Evolutionary conservation across 148 eudicot species (phyloP), one percentile per base, ranked within the genome.

Genomic region (Fagopyrum esculentum): DNA sequence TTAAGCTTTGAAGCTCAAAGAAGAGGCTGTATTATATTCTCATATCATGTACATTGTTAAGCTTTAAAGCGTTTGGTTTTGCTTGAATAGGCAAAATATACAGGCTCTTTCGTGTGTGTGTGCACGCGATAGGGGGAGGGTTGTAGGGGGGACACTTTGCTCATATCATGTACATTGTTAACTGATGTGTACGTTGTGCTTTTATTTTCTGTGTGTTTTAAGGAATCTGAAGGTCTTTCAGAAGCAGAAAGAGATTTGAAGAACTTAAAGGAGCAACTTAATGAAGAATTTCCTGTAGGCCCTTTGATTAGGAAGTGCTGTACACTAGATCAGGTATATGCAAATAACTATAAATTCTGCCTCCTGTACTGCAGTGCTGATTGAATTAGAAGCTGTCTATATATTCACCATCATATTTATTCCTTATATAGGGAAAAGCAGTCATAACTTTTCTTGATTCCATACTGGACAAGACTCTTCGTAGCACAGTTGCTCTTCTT

Each of bases 361-460:
- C 45, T 1, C 44, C 17, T 12, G 46, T 40, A 40, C 45, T 35
- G 70, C 46, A 63, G 6, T 29, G 7, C 59, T 22, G 59, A 11
- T 19, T 49, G 43, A 12, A 43, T 54, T 43, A 40, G 6, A 44
- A 35, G 3, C 4, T 64, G 70, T 71, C 29, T 46, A 45, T 30
- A 30, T 9, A 4, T 35, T 35, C 15, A 63, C 40, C 45, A 55
- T 57, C 73, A 29, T 75, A 40, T 45, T 29, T n/a, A 15, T 30
- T 71, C 7, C 54, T 22, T 74, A 55, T 63, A 68, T 75, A 93
- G 98, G 98, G 93, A 66, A 94, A 85, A 80, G 96, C 98, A 57
- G 96, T 94, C 54, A 83, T 89, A 79, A 85, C 90, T 69, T 94
- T 94, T 86, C 97, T 94, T 78, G 93, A 94, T 84, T 87, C 98